Conservation (phyloP, 2,329 filamentous ascomycete genomes). For the Gnomoniopsis smithogilvyi region DNA sequence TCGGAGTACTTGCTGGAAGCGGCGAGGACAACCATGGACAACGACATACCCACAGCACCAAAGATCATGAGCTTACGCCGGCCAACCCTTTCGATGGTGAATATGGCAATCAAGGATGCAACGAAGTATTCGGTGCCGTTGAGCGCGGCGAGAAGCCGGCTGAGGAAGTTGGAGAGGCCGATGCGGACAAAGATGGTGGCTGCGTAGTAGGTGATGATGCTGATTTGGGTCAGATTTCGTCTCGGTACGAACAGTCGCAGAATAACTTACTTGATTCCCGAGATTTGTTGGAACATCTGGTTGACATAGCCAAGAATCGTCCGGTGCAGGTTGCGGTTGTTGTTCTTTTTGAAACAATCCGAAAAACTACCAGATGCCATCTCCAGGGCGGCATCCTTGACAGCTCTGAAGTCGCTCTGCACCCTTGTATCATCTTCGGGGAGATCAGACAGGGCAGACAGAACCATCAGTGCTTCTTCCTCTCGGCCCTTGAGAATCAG, state of each 20-base stretch:
- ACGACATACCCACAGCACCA: slow-evolving; percentile 53
- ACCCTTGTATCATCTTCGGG: slow-evolving; percentile 9
- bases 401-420: slow-evolving; percentile 3
- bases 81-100: slow-evolving; percentile 21
- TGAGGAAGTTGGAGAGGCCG: slow-evolving; percentile 18
- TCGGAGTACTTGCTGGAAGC: slow-evolving; percentile 28
- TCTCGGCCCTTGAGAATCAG: slow-evolving; percentile 20
- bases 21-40: slow-evolving; percentile 49
- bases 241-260: no score
- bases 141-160: slow-evolving; percentile 19
- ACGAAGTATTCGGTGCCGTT: slow-evolving; percentile 22
- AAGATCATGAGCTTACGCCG: slow-evolving; percentile 30
- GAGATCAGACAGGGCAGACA: slow-evolving; percentile 8
- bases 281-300: slow-evolving; percentile 41
- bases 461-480: slow-evolving; percentile 14
- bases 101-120: slow-evolving; percentile 17
- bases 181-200: slow-evolving; percentile 21
- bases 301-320: slow-evolving; percentile 9
- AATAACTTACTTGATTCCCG: slow-evolving; percentile 20
- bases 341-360: slow-evolving; percentile 10
- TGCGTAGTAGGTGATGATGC: slow-evolving; percentile 19
- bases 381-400: slow-evolving; percentile 8
- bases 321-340: slow-evolving; percentile 10
- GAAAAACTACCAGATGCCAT: slow-evolving; percentile 7
- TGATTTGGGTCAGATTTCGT: neutral